Base-by-base conservation (phyloP, 345 rosid species). In the Camelina hispida region DNA sequence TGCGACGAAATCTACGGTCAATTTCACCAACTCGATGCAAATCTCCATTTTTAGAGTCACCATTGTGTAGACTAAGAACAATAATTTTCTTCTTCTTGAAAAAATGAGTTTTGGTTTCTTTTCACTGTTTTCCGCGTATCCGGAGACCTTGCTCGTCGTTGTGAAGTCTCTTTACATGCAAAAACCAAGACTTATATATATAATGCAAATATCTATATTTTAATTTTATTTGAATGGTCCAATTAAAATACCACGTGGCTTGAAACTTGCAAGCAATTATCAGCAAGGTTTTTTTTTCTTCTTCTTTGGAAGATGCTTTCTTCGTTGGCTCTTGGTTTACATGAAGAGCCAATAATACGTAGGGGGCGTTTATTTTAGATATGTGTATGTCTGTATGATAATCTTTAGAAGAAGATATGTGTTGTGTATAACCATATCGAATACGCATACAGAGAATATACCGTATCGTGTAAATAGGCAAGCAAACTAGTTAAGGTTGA, bases 121-220 rank as follows among this genome's bases (percentile, higher is more conserved):
- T 28, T 59, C 66, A 66, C 73, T 78, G n/a, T 51, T 78, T 66
- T 64, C 73, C 81, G 72, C 81, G 81, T 78, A 43, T 63, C 60
- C 37, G 61, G 3, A 53, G 1, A 63, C 18, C 13, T 56, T 54
- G 48, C 60, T 72, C 77, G 64, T 51, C 30, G 61, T 42, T 72
- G 34, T 15, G 17, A 28, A 58, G 58, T 66, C 73, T 59, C 42
- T 57, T 71, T 71, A 35, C 77, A 78, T 78, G 81, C 73, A 72
- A 51, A 59, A 60, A 51, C 69, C 8, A 51, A 28, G 63, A 62
- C 57, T 60, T 68, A 13, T 71, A 71, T 69, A 77, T 72, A 78
- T 43, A 43, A 40, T 56, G 46, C 62, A 32, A 65, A 78, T 42
- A 42, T 58, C 30, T n/a, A 52, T 12, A 43, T 6, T 42, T 25